Evolutionary conservation across 352 stramenopile genomes (phyloP), one percentile per base, ranked within the genome.

Genomic region (Pythium biforme): DNA sequence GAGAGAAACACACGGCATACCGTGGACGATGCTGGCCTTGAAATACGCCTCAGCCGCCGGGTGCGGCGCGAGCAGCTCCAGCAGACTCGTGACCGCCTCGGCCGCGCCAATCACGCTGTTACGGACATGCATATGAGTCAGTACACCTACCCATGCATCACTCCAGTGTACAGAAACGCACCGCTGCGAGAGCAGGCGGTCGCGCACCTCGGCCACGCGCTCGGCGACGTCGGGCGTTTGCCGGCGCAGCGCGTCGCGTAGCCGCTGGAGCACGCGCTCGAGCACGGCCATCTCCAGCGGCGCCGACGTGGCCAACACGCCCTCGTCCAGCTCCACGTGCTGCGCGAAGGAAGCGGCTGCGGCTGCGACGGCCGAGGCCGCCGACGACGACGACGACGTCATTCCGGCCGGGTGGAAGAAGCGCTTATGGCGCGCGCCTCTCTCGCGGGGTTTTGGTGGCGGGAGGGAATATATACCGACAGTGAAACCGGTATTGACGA

Each of bases 291-390:
- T 71, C 26, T 83, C 67, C 45, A 91, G 69, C 41, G 78, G 76
- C 53, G 78, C 76, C 7, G 80, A 85, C 31, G 82, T 89, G 47
- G 76, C 79, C 55, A 91, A 60, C 49, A 91, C 74, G 50, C 73
- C 73, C 39, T 89, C 80, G 56, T 88, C 80, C 50, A 89, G 49
- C 70, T 79, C 75, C 62, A 91, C 82, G 68, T 89, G 75, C 54
- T 70, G 61, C 59, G 84, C 76, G 50, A 91, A 91, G 20, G 59
- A 40, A 20, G 59, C 49, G 26, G 49, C 59, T 17, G 31, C 29
- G 29, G 48, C 34, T 9, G 55, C 46, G 4, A 48, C 45, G 9
- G 37, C 19, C 8, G 31, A 37, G 8, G 31, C 10, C 46, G 19
- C 46, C 2, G 25, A 27, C 46, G 46, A 52, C 46, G 45, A 7